Percentiles rank a stretch among this genome's conserved stretches.
Evolutionary conservation across 768 basidiomycete species (phyloP).

Genomic region (Suillus clintonianus): DNA sequence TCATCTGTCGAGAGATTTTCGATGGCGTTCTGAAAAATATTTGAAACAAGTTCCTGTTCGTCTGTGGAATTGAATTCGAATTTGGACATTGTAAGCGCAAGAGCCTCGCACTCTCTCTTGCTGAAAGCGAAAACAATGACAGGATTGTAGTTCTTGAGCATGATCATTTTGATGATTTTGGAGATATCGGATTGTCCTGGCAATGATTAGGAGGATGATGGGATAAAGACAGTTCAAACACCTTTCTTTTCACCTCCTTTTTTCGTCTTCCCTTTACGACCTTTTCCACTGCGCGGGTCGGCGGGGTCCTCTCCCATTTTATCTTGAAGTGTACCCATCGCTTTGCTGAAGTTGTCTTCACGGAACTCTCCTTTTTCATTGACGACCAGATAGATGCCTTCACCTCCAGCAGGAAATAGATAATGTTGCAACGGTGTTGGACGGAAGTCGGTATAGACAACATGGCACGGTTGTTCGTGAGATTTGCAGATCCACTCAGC

Average conservation of each 20-base stretch:
- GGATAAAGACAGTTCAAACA: constrained; percentile 22
- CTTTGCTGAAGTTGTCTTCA: constrained; percentile 97
- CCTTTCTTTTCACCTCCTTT: constrained; percentile 96
- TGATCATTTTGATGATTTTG: constrained; percentile 98
- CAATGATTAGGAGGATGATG: constrained; percentile 3
- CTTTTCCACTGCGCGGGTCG: constrained; percentile 80
- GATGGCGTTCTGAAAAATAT: constrained; percentile 94
- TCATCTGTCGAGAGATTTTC: constrained; percentile 86
- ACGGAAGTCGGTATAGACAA: constrained; percentile 98
- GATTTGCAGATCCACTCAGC: constrained; percentile 98
- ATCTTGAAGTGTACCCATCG: constrained; percentile 92
- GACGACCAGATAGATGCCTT: constrained; percentile 97
- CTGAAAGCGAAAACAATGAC: constrained; percentile 99
- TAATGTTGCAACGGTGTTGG: constrained; percentile 98
- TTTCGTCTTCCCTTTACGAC: constrained; percentile 87
- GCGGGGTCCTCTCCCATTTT: constrained; percentile 89
- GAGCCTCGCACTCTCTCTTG: constrained; percentile 94
- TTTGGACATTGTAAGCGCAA: constrained; percentile 91
- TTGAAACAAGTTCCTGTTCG: constrained; percentile 83
- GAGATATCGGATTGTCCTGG: constrained; percentile 90
- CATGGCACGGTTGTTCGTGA: constrained; percentile 97
- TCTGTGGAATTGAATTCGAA: constrained; percentile 93
- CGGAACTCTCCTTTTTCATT: constrained; percentile 97
- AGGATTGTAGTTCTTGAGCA: constrained; percentile 96
- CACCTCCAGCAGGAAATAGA: constrained; percentile 93